These are phyloP conservation scores for Solanum commersonii DNA, from an alignment of 257 asterid species.

Conservation along the genomic window DNA sequence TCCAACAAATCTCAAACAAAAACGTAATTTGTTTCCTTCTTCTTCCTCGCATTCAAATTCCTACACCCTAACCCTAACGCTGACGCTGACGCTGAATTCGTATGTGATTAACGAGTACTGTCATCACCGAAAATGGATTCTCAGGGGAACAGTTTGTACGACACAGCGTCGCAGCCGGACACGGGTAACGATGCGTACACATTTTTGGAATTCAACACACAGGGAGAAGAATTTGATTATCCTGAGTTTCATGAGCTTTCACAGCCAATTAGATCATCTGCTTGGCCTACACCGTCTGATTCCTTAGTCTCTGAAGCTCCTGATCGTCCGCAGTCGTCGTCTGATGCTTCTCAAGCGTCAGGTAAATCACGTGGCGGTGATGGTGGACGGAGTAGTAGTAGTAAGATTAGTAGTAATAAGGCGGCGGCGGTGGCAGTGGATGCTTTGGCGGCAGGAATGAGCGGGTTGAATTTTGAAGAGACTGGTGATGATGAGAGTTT, in stretches of 20 bases:
- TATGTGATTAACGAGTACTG: neutral
- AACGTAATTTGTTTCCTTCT: neutral
- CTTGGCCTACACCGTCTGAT: constrained; percentile 79
- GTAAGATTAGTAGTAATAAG: constrained; percentile 33
- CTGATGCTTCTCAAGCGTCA: constrained; percentile 49
- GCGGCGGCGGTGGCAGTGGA: constrained; percentile 52
- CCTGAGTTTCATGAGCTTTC: constrained; percentile 87
- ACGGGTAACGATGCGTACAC: constrained; percentile 87
- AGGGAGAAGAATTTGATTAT: constrained; percentile 85
- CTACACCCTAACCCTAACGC: constrained; percentile 9
- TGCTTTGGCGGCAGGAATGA: constrained; percentile 88
- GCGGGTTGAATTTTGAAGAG: constrained; percentile 90
- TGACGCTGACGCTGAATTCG: neutral
- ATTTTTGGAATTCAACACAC: constrained; percentile 85
- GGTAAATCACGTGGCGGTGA: constrained; percentile 29
- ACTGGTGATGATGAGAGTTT: constrained; percentile 86
- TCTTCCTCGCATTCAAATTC: neutral
- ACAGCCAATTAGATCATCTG: constrained; percentile 79
- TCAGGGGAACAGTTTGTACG: constrained; percentile 68
- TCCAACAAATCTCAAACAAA: neutral
- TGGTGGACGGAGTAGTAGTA: neutral
- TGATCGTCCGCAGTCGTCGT: constrained; percentile 41
- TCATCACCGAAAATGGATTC: constrained; percentile 39
- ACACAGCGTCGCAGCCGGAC: constrained; percentile 97
- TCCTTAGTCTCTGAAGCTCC: constrained; percentile 27